Base-by-base conservation (phyloP, 1,284 basidiomycete genomes). In the Malassezia sympodialis region DNA sequence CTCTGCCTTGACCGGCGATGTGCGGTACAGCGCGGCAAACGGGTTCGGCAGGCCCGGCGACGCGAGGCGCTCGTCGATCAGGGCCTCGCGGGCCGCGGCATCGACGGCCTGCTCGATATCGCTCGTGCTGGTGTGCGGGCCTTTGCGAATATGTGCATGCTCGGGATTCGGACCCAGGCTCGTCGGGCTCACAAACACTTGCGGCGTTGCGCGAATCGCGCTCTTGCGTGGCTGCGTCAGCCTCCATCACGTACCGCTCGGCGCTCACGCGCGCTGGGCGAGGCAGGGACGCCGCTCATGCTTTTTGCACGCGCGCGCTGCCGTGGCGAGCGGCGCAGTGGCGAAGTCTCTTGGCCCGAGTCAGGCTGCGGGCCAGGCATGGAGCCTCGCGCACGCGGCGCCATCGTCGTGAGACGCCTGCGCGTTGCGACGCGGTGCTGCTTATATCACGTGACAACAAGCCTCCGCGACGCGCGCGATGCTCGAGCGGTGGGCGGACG, bases 131-230 rank as follows among this genome's bases (percentile, higher is more conserved):
- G 31, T 2, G 19, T 24, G 19, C 6, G 11, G 11, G 11, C 14
- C 4, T 24, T 19, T 30, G n/a, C 44, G 44, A 17, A 57, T 52
- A 26, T 57, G 55, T 15, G 28, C 44, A 21, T 41, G 49, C 39
- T 57, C 55, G 0, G 64, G 62, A 28, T 63, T 68, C 10, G 66
- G 64, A 0, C 63, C 59, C 15, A 69, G 67, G 35, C 56, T 59
- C 10, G 67, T 69, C 0, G 67, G 67, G 34, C 67, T 69, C 37
- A 60, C 51, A 34, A 69, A 69, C 32, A 69, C 59, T 28, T 69
- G 67, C 1, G 65, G 67, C 14, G 63, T 63, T 24, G 62, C 54
- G 44, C 63, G 61, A 42, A 69, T 64, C 45, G 67, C 63, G 31
- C 62, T 65, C 59, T 69, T 69, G 48, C 67, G 53, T 1, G 67